These are phyloP conservation scores for Coemansia sp. DNA, from an alignment of 192 early-diverging fungal species.

Conservation along the genomic window DNA sequence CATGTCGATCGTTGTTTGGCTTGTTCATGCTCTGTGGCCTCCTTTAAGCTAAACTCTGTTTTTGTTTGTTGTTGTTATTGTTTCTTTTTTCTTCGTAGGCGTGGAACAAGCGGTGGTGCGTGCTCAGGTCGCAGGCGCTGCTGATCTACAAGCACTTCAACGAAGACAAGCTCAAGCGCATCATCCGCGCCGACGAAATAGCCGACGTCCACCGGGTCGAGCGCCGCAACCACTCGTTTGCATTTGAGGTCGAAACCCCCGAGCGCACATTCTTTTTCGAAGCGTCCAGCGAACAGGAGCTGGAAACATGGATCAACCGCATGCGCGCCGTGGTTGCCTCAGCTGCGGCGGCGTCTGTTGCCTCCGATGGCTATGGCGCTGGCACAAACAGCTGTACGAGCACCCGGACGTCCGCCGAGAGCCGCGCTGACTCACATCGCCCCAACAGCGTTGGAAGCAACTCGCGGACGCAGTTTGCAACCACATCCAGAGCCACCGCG, in stretches of 20 bases:
- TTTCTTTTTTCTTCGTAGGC: slow-evolving; percentile 18
- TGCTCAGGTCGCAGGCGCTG: slow-evolving; percentile 50
- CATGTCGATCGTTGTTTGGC: neutral
- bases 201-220: slow-evolving; percentile 26
- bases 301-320: slow-evolving; percentile 34
- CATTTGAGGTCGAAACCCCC: slow-evolving; percentile 44
- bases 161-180: slow-evolving; percentile 52
- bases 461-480: slow-evolving; percentile 29
- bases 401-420: slow-evolving; percentile 22
- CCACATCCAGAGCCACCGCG: slow-evolving; percentile 12
- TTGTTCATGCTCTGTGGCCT: neutral
- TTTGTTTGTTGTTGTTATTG: neutral
- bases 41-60: neutral
- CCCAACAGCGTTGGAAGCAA: slow-evolving; percentile 4
- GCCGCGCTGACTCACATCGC: slow-evolving; percentile 6
- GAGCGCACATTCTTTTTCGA: slow-evolving; percentile 48
- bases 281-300: slow-evolving; percentile 52
- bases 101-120: slow-evolving; percentile 57
- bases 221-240: slow-evolving; percentile 51
- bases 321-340: slow-evolving; percentile 29
- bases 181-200: slow-evolving; percentile 53
- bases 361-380: slow-evolving; percentile 17
- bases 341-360: slow-evolving; percentile 8
- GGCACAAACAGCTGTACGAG: slow-evolving; percentile 18
- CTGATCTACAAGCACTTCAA: slow-evolving; percentile 47